Evolutionary conservation across 2,329 filamentous ascomycete genomes (phyloP).

Genomic region (Colletotrichum paranaense): DNA sequence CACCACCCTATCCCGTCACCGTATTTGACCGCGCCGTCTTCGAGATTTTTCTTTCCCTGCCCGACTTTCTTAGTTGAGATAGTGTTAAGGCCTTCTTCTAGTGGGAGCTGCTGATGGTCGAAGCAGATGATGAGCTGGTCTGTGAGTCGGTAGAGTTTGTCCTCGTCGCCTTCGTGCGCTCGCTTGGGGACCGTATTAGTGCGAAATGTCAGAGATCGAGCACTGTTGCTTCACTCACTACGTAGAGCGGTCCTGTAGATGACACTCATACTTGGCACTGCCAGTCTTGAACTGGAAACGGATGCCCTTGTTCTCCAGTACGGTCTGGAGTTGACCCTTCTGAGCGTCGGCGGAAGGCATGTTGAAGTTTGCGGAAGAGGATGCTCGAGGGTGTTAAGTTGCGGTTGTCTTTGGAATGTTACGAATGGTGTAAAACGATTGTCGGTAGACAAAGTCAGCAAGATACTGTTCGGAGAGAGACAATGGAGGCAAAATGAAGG

Average conservation of each 20-base stretch:
- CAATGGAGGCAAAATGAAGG: background rate
- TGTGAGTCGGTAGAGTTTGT: constrained; percentile 50
- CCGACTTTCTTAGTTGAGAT: background rate
- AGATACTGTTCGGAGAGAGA: background rate
- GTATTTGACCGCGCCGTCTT: background rate
- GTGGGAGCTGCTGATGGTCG: constrained; percentile 41
- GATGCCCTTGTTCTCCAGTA: constrained; percentile 45
- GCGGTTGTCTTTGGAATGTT: background rate
- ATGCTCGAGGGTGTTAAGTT: background rate
- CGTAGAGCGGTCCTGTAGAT: constrained; percentile 54
- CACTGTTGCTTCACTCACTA: constrained; percentile 50
- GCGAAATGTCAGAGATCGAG: background rate
- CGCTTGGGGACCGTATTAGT: constrained; percentile 43
- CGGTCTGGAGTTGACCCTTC: constrained; percentile 21
- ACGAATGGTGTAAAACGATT: background rate
- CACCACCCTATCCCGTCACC: background rate
- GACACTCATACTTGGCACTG: constrained; percentile 51
- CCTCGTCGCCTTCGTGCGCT: constrained; percentile 52
- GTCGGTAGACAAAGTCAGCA: background rate
- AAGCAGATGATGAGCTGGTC: constrained; percentile 39
- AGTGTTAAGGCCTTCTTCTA: background rate
- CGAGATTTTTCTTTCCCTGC: background rate
- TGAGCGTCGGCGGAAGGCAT: constrained; percentile 26
- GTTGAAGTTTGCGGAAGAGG: background rate
- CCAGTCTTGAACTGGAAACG: constrained; percentile 60